Evolutionary conservation across 2,329 filamentous ascomycete genomes (phyloP).

Genomic region (Penicillium capsulatum): DNA sequence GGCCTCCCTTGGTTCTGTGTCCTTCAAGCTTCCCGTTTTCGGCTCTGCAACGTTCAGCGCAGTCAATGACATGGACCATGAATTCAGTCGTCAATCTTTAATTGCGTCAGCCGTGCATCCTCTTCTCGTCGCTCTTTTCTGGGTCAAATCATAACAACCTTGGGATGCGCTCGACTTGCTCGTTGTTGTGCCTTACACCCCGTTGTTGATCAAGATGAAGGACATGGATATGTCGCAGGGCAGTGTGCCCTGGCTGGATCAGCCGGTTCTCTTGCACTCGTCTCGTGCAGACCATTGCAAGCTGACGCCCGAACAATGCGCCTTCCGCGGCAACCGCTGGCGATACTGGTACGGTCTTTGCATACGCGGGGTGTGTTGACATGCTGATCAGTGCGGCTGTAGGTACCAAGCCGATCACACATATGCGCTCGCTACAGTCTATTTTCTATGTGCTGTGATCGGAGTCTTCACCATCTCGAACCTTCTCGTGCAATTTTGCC

Average conservation of each 20-base stretch:
- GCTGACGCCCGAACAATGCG: constrained; percentile 29
- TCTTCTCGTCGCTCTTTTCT: neutral
- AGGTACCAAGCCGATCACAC: constrained; percentile 55
- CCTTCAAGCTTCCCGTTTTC: neutral
- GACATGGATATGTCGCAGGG: constrained; percentile 16
- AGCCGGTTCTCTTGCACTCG: constrained; percentile 33
- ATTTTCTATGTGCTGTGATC: constrained; percentile 51
- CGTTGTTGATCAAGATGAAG: constrained; percentile 19
- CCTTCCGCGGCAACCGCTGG: constrained; percentile 26
- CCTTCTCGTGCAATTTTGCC: constrained; percentile 30
- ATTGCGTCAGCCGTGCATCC: too few relatives aligned
- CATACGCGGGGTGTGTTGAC: neutral
- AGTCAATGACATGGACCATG: neutral
- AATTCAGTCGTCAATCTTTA: too few relatives aligned
- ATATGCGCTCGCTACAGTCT: constrained; percentile 51
- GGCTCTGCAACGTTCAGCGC: neutral
- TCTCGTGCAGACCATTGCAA: constrained; percentile 27
- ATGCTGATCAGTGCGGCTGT: constrained; percentile 1
- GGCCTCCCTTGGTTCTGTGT: neutral
- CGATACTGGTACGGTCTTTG: constrained; percentile 28
- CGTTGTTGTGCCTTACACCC: neutral
- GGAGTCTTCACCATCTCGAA: constrained; percentile 46
- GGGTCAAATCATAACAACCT: constrained; percentile 2
- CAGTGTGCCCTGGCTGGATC: constrained; percentile 29
- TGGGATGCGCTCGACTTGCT: neutral